phyloP scores from a whole-genome alignment of 257 asterid species.

The Jacaranda mimosifolia region DNA sequence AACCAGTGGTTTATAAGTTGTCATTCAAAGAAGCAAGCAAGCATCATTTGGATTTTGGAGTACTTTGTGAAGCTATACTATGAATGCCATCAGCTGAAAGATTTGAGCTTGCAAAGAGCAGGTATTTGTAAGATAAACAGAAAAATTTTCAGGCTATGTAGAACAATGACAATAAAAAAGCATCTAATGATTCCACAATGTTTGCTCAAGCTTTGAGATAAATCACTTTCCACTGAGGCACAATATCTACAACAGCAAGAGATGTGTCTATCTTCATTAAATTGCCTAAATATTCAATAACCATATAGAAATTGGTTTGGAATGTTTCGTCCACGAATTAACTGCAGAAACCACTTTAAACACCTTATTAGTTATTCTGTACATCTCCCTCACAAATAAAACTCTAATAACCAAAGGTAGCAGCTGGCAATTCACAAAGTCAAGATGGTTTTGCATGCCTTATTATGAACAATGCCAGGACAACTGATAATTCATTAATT shows the following conservation, averaged over 20 bases:
- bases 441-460: background rate
- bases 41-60: background rate
- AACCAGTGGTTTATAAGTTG: slow-evolving; percentile 9
- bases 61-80: background rate
- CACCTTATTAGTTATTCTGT: too few relatives aligned
- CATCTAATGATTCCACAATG: too few relatives aligned
- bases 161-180: background rate
- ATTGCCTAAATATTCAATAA: background rate
- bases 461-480: background rate
- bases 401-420: background rate
- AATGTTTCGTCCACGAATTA: too few relatives aligned
- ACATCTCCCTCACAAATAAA: too few relatives aligned
- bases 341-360: too few relatives aligned
- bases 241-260: slow-evolving; percentile 2
- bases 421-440: background rate
- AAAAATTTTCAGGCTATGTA: background rate
- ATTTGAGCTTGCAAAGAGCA: background rate
- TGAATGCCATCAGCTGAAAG: background rate
- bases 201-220: background rate
- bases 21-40: slow-evolving; percentile 15
- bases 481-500: background rate
- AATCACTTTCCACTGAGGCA: slow-evolving; percentile 11
- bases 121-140: background rate
- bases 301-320: too few relatives aligned
- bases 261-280: slow-evolving; percentile 3